These are phyloP conservation scores for Diaporthe sp. DNA, from an alignment of 2,329 filamentous ascomycete species.

Conservation along the genomic window DNA sequence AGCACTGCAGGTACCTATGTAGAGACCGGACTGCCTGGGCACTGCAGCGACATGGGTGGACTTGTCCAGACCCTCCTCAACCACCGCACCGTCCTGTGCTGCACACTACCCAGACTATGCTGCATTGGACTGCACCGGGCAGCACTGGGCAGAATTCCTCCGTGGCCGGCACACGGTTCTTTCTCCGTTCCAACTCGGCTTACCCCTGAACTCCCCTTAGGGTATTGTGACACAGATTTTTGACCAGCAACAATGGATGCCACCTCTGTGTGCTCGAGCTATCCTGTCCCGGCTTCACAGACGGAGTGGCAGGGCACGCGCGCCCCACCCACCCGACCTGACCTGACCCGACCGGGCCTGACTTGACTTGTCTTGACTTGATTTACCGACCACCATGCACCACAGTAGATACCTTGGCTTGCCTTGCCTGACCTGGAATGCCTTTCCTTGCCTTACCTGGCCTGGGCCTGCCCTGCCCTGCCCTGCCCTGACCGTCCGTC, in stretches of 20 bases:
- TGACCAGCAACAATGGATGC: conserved; percentile 24
- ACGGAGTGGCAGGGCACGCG: conserved; percentile 25
- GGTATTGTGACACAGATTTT: conserved; percentile 27
- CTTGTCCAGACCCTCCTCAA: conserved; percentile 20
- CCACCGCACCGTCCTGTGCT: not conserved
- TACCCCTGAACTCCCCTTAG: conserved; percentile 29
- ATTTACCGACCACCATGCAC: conserved; percentile 8
- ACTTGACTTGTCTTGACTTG: conserved; percentile 18
- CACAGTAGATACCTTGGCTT: not conserved
- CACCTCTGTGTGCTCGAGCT: conserved; percentile 18
- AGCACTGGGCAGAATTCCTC: conserved; percentile 26
- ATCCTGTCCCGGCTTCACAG: conserved; percentile 29
- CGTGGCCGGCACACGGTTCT: conserved; percentile 29
- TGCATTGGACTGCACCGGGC: conserved; percentile 11
- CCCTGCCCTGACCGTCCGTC: conserved; percentile 16
- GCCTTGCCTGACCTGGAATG: conserved; percentile 8
- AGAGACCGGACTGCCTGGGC: conserved; percentile 17
- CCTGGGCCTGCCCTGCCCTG: not conserved
- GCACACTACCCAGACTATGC: conserved; percentile 4
- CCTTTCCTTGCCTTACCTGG: not conserved
- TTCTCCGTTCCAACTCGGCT: conserved; percentile 14
- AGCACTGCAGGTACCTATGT: conserved; percentile 20
- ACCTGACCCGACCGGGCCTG: conserved; percentile 17
- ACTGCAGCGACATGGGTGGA: conserved; percentile 18
- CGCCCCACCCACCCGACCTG: conserved; percentile 28